A percentile compares a stretch with the other conserved stretches of the same genome.
Conservation (phyloP, 148 eudicot species). For the Bassia scoparia region DNA sequence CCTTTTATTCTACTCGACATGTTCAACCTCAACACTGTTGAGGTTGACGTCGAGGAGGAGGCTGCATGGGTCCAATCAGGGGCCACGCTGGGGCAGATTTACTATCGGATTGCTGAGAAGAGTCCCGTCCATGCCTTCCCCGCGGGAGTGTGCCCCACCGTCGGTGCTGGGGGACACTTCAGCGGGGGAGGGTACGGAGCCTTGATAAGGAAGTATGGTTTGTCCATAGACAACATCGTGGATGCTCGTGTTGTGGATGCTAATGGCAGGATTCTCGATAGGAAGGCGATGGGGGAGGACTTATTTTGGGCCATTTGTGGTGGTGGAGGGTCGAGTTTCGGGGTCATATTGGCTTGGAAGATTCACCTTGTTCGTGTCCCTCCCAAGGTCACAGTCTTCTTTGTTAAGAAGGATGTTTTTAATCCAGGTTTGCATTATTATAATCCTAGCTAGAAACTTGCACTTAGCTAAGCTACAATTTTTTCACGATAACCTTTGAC, state of each 20-base stretch:
- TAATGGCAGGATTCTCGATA: conserved; percentile 8
- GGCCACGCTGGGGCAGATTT: conserved; percentile 22
- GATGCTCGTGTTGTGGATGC: conserved; percentile 19
- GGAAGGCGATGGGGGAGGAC: conserved; percentile 15
- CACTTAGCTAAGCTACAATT: too few species aligned
- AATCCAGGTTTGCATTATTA: neutral
- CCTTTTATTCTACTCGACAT: conserved; percentile 25
- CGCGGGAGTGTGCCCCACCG: conserved; percentile 18
- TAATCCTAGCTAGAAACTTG: too few species aligned
- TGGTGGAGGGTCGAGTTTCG: conserved; percentile 19
- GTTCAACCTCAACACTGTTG: conserved; percentile 19
- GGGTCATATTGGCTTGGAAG: conserved; percentile 16
- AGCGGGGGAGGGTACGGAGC: conserved; percentile 21
- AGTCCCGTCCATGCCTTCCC: conserved; percentile 25
- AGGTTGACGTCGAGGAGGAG: neutral
- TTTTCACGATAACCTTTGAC: too few species aligned
- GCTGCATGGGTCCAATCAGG: conserved; percentile 29
- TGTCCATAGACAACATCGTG: conserved; percentile 8
- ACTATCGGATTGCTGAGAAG: conserved; percentile 13
- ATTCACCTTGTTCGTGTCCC: conserved; percentile 17
- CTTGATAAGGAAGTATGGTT: conserved; percentile 13
- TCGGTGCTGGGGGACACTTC: conserved; percentile 8
- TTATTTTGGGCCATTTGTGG: conserved; percentile 20
- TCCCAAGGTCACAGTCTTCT: conserved; percentile 13
- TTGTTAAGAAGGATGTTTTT: neutral